Base-by-base conservation (phyloP, 306 rosid species). In the Corylus heterophylla region DNA sequence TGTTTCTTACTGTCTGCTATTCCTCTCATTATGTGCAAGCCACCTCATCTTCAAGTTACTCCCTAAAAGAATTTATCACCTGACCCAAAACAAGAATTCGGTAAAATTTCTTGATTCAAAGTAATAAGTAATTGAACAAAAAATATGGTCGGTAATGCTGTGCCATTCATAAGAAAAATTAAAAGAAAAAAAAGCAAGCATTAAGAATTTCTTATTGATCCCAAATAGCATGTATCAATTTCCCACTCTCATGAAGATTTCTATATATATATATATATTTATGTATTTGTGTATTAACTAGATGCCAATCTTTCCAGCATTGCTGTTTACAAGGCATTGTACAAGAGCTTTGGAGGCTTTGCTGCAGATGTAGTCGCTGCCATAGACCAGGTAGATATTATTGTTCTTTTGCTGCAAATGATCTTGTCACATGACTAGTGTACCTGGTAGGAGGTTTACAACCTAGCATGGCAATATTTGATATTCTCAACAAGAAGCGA, bases 321-420 rank as follows among this genome's bases (percentile, higher is more conserved):
- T 84, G 99, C 99, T 55, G 92, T 96, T 74, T 96, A 93, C 90
- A 96, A 96, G 88, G 98, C 99, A 79, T 74, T 96, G 80, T 96
- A 96, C 90, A 91, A 90, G 88, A 87, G 97, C 76, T 96, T 96
- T 83, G 99, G 99, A 79, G 99, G 99, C 73, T 93, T 96, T 85
- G 99, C 98, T 76, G 98, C 99, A 62, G 99, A 96, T 87, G 99
- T 96, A 74, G 99, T 96, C 74, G 97, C 99, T 74, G 99, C 98
- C 64, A 88, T 96, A 76, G 99, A 96, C 85, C 98, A 96, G 96
- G 99, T 96, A 68, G 58, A 81, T 44, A 27, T 73, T 17, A n/a
- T 47, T 29, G 54, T 61, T 81, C 48, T 71, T 72, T 74, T 58
- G 71, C 5, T 78, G 63, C 37, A 68, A 81, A 63, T 56, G 16